A percentile compares a stretch with the other conserved stretches of the same genome.
phyloP scores from a whole-genome alignment of 2,329 filamentous ascomycete species.

The Fusarium anguioides region DNA sequence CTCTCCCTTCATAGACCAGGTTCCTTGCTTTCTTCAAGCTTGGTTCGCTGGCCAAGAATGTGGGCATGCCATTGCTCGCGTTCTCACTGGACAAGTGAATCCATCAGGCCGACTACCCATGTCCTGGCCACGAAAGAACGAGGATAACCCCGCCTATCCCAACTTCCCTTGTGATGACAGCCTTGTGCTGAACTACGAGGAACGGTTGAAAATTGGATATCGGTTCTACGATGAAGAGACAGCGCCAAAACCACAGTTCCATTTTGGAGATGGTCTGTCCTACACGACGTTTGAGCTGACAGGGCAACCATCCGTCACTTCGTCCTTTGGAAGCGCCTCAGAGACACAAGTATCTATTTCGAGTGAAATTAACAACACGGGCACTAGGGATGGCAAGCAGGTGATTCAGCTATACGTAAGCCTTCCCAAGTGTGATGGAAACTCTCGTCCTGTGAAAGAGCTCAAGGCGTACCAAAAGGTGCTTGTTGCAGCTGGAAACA shows the following conservation, averaged over 20 bases:
- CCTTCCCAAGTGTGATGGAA: neutral
- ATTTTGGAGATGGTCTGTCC: conserved; percentile 1
- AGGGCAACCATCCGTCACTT: accelerated
- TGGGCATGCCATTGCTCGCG: neutral
- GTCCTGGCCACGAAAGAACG: conserved; percentile 6
- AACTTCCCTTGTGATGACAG: conserved; percentile 9
- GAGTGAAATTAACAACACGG: neutral
- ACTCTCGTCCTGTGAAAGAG: neutral
- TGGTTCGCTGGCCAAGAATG: conserved; percentile 9
- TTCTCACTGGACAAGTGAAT: neutral
- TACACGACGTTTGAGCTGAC: neutral
- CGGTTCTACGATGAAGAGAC: neutral
- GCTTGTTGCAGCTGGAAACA: accelerated
- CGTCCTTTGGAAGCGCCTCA: accelerated
- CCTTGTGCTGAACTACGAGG: neutral
- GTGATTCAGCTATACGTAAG: neutral
- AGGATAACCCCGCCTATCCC: neutral
- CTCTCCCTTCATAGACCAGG: neutral
- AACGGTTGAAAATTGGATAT: conserved; percentile 5
- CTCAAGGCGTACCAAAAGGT: neutral
- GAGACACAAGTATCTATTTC: neutral
- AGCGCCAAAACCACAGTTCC: neutral
- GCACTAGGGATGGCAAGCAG: neutral
- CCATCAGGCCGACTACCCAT: neutral
- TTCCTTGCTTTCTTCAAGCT: neutral